These are phyloP conservation scores for Polytolypa hystricis DNA, from an alignment of 2,329 filamentous ascomycete genomes.

Conservation along the genomic window DNA sequence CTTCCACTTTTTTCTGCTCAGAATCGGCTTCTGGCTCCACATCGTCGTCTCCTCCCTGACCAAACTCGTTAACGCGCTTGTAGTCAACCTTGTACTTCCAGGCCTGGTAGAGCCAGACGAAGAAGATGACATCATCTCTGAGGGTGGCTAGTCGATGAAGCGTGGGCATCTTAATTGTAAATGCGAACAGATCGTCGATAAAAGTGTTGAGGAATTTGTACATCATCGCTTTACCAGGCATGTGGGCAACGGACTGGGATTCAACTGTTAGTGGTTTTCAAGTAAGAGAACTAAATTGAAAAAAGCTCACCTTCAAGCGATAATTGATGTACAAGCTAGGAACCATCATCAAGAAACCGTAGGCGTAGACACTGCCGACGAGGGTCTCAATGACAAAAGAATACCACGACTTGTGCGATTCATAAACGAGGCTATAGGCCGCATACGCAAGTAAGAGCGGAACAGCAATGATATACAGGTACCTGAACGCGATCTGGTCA, in stretches of 20 bases:
- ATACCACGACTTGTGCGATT: constrained; percentile 96
- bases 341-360: constrained; percentile 99
- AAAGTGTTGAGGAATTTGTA: constrained; percentile 99
- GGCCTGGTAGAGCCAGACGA: constrained; percentile 89
- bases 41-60: constrained; percentile 91
- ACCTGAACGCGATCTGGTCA: constrained; percentile 93
- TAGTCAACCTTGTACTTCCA: constrained; percentile 91
- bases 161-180: constrained; percentile 98
- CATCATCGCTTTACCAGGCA: constrained; percentile 92
- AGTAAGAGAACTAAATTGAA: no score
- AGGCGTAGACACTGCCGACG: constrained; percentile 92
- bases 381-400: constrained; percentile 90
- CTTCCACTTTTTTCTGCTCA: constrained; percentile 38
- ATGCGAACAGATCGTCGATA: constrained; percentile 96
- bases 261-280: constrained; percentile 3
- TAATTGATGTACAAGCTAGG: constrained; percentile 98
- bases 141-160: constrained; percentile 86
- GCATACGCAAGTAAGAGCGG: constrained; percentile 85
- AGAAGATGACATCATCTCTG: constrained; percentile 95
- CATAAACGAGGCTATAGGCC: constrained; percentile 80
- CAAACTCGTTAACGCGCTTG: constrained; percentile 90
- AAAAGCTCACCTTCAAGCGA: constrained; percentile 59
- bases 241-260: constrained; percentile 65
- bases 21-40: constrained; percentile 46
- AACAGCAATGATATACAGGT: constrained; percentile 85